These are phyloP conservation scores for Sclerotinia subarctica DNA, from an alignment of 2,329 filamentous ascomycete genomes.

Conservation along the genomic window DNA sequence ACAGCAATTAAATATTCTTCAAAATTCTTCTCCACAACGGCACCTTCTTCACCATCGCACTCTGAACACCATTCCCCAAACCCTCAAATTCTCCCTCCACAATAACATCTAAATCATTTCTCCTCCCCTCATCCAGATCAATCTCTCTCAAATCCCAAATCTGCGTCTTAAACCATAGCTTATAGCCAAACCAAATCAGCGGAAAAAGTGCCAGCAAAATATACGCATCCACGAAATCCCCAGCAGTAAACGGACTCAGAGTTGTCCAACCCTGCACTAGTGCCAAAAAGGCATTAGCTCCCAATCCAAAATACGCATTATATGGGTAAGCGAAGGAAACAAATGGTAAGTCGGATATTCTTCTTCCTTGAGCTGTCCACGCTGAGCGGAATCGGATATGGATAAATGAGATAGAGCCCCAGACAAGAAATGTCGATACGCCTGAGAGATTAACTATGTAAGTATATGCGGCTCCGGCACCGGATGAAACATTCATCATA, in stretches of 20 bases:
- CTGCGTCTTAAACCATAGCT: slow-evolving; percentile 52
- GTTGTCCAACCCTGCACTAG: slow-evolving; percentile 61
- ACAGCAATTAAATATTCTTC: slow-evolving; percentile 1
- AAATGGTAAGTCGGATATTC: slow-evolving; percentile 53
- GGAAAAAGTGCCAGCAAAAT: slow-evolving; percentile 58
- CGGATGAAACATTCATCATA: slow-evolving; percentile 71
- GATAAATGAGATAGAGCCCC: slow-evolving; percentile 66
- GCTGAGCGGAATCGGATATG: slow-evolving; percentile 69
- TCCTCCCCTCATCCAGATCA: slow-evolving; percentile 54
- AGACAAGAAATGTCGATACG: slow-evolving; percentile 69
- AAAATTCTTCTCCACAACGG: slow-evolving; percentile 20
- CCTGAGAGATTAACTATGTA: slow-evolving; percentile 71
- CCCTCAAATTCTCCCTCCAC: not conserved
- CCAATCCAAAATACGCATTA: slow-evolving; percentile 57
- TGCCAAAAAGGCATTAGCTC: slow-evolving; percentile 56
- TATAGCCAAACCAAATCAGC: slow-evolving; percentile 55
- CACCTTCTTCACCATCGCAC: not conserved
- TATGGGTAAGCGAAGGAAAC: slow-evolving; percentile 53
- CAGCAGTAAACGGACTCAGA: slow-evolving; percentile 55
- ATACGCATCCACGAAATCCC: slow-evolving; percentile 61
- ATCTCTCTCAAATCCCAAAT: slow-evolving; percentile 51
- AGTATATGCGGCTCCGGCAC: slow-evolving; percentile 60
- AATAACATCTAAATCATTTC: slow-evolving; percentile 34
- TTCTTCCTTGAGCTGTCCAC: slow-evolving; percentile 57
- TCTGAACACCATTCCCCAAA: not conserved